Base-by-base conservation (phyloP, 306 rosid genomes). In the Potentilla sterilis region DNA sequence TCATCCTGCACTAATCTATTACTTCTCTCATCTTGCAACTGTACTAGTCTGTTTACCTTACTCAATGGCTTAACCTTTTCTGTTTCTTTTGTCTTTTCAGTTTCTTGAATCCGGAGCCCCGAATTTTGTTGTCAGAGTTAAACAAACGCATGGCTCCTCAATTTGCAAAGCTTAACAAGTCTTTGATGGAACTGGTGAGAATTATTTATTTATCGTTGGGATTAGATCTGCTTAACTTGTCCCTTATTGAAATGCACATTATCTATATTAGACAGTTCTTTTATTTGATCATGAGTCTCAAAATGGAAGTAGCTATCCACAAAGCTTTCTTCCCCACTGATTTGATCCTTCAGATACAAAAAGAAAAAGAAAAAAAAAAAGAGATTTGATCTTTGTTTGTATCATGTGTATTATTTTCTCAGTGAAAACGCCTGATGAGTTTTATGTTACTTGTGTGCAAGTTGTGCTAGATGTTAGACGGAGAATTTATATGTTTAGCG, bases 141-240 rank as follows among this genome's bases (percentile, higher is more conserved):
- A 92, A 92, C 83, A 86, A 86, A 81, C 81, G 74, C 52, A 95
- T 95, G 97, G 93, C 87, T 86, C 92, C 98, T 75, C 90, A 90
- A 61, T 92, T 85, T 87, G 86, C 95, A 44, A 92, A 90, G 93
- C 83, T 94, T 79, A 94, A 94, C 75, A 94, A 94, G 85, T 47
- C 89, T 82, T 85, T 91, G 82, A 90, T 93, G 87, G 97, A 94
- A 69, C 80, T 88, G 91, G 97, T 91, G 78, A 73, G 96, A 7
- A 40, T 5, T 47, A 18, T 42, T 32, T 34, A 48, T 46, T 5
- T 34, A 7, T 24, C 16, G 11, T 70, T 18, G 46, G 49, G 15
- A 49, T 3, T 49, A 15, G 46, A 1, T 41, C 4, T 70, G 16
- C 9, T 18, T 65, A 19, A 16, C 46, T 34, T 48, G n/a, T 9